Base-by-base conservation (phyloP, 1,284 basidiomycete genomes). In the Neolentinus lepideus region DNA sequence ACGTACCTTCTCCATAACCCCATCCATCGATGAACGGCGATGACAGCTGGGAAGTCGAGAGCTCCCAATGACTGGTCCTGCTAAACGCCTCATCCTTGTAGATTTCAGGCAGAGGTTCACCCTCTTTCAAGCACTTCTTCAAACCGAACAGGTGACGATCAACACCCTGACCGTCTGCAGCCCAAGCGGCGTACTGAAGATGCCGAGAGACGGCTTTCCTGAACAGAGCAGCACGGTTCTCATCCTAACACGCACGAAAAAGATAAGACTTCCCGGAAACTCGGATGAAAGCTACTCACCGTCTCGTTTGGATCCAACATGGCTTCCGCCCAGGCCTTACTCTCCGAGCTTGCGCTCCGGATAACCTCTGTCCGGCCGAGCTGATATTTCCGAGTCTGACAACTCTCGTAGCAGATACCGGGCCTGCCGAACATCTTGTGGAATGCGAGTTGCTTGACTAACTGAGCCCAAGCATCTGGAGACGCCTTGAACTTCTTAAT, bases 121-220 rank as follows among this genome's bases (percentile, higher is more conserved):
- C 90, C 25, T 84, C 80, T 57, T 79, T 76, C 53, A 98, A 64
- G 61, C 92, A 74, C 76, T 87, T 90, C 78, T 94, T 97, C 63
- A 98, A 72, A 14, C 94, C 97, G 69, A 96, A 98, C 56, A 99
- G 74, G 72, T 99, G 96, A 38, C 96, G 81, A 71, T 99, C 97
- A 25, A 99, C 94, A 53, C 95, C 97, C 69, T 93, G 88, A 0
- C 90, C 96, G 60, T 97, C 92, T 3, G 94, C 92, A 1, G 95
- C 94, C 85, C 92, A 94, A 3, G 80, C 77, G 1, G 91, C 85
- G 69, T 98, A 98, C 68, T 90, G 81, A 61, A 93, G 76, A 73
- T 99, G 97, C 51, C 94, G 80, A 43, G 80, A 74, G 10, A 85
- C 86, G 1, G 96, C 96, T 24, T 77, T 77, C 57, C 85, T 81